Conservation (phyloP, 441 rosid genomes). For the Populus hybrid region DNA sequence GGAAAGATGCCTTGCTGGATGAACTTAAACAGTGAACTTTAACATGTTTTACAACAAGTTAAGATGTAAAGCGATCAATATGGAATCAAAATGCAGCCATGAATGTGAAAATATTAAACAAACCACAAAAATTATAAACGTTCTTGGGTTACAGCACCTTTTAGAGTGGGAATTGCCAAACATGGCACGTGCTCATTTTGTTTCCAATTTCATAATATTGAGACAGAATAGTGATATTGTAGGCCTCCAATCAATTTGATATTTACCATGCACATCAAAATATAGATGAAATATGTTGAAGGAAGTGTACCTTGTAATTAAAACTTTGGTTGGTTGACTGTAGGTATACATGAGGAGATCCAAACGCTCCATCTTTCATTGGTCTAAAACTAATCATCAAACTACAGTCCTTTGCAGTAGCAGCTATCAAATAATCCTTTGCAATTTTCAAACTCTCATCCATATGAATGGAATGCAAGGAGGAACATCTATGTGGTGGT, state of each 20-base stretch:
- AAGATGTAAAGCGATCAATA: not conserved
- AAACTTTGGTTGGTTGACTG: constrained; percentile 61
- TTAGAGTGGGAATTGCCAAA: not conserved
- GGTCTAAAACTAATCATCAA: constrained; percentile 70
- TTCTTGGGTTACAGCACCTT: not conserved
- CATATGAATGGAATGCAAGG: constrained; percentile 62
- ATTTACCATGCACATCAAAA: not conserved
- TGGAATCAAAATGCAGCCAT: not conserved
- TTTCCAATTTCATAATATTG: not conserved
- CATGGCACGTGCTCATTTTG: not conserved
- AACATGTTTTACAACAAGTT: not conserved
- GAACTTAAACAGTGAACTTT: not conserved
- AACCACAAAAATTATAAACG: not conserved
- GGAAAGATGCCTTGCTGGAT: not conserved
- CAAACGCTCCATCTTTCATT: constrained; percentile 30
- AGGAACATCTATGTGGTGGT: constrained; percentile 20
- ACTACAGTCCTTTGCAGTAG: constrained; percentile 92
- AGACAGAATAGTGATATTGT: not conserved
- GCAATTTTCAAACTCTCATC: constrained; percentile 77
- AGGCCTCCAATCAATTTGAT: not conserved
- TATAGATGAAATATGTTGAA: constrained; percentile 2
- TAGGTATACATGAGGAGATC: constrained; percentile 38
- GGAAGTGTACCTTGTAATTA: constrained; percentile 62
- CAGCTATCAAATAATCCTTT: constrained; percentile 64
- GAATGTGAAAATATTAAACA: not conserved